phyloP scores from a whole-genome alignment of 768 basidiomycete species.

The Amanita exitialis region DNA sequence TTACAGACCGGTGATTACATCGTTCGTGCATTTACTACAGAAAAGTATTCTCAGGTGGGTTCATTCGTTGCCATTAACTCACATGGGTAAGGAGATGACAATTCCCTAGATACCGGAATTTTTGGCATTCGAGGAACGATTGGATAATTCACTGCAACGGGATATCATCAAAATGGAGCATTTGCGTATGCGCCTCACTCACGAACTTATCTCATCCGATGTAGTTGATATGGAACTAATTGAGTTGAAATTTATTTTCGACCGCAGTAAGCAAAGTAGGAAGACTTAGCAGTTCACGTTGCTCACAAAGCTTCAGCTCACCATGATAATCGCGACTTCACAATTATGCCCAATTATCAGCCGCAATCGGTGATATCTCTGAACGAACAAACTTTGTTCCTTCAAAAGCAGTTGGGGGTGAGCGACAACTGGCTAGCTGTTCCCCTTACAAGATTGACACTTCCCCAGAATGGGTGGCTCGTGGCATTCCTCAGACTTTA shows the following conservation, averaged over 20 bases:
- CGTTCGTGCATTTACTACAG: slow-evolving; percentile 63
- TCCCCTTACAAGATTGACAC: background rate
- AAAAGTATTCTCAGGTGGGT: slow-evolving; percentile 75
- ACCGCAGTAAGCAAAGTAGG: slow-evolving; percentile 40
- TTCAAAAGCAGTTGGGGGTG: slow-evolving; percentile 56
- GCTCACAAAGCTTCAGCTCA: slow-evolving; percentile 38
- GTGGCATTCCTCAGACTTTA: slow-evolving; percentile 65
- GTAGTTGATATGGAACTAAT: slow-evolving; percentile 76
- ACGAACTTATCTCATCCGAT: slow-evolving; percentile 62
- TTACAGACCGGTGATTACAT: slow-evolving; percentile 69
- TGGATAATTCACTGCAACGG: slow-evolving; percentile 80
- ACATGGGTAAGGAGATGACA: background rate
- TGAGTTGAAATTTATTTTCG: slow-evolving; percentile 76
- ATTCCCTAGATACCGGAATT: slow-evolving; percentile 68
- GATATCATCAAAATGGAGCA: slow-evolving; percentile 79
- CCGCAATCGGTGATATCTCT: slow-evolving; percentile 41
- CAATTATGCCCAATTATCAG: slow-evolving; percentile 72
- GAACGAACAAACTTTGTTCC: slow-evolving; percentile 58
- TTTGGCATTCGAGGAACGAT: slow-evolving; percentile 64
- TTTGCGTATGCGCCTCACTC: slow-evolving; percentile 71
- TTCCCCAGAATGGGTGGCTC: slow-evolving; percentile 58
- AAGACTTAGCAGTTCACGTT: slow-evolving; percentile 1
- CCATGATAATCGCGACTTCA: slow-evolving; percentile 82
- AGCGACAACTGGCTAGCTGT: slow-evolving; percentile 15
- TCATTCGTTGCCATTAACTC: background rate